Conservation (phyloP, 2,329 filamentous ascomycete genomes). For the Cladosporium colombiae region DNA sequence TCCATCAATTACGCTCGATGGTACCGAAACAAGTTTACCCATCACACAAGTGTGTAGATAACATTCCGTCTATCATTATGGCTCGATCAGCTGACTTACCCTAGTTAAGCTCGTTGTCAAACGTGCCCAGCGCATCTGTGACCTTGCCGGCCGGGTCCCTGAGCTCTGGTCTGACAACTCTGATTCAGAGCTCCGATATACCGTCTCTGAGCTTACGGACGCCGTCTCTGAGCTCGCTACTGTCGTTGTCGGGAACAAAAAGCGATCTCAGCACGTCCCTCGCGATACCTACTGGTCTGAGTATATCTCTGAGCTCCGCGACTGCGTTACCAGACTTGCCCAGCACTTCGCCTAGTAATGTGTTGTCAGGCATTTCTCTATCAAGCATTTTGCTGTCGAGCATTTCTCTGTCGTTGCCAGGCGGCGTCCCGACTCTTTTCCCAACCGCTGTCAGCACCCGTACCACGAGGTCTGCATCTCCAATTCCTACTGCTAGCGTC, state of each 20-base stretch:
- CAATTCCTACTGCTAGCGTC: slow-evolving; percentile 26
- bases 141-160: slow-evolving; percentile 17
- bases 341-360: slow-evolving; percentile 5
- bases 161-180: slow-evolving; percentile 18
- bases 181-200: slow-evolving; percentile 17
- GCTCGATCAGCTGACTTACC: slow-evolving; percentile 16
- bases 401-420: not conserved
- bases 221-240: slow-evolving; percentile 13
- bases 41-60: not conserved
- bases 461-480: not conserved
- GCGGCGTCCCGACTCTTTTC: not conserved
- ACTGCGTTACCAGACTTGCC: slow-evolving; percentile 7
- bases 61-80: no score
- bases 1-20: not conserved
- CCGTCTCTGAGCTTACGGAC: slow-evolving; percentile 9
- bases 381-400: not conserved
- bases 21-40: not conserved
- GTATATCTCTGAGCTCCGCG: slow-evolving; percentile 15
- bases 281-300: slow-evolving; percentile 7
- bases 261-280: slow-evolving; percentile 19
- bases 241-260: not conserved
- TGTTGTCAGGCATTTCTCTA: not conserved
- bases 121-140: slow-evolving; percentile 17
- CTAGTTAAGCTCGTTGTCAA: slow-evolving; percentile 11
- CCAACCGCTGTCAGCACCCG: not conserved